A percentile compares a stretch with the other conserved stretches of the same genome.
phyloP scores from a whole-genome alignment of 306 rosid species.

The Castanea mollissima region DNA sequence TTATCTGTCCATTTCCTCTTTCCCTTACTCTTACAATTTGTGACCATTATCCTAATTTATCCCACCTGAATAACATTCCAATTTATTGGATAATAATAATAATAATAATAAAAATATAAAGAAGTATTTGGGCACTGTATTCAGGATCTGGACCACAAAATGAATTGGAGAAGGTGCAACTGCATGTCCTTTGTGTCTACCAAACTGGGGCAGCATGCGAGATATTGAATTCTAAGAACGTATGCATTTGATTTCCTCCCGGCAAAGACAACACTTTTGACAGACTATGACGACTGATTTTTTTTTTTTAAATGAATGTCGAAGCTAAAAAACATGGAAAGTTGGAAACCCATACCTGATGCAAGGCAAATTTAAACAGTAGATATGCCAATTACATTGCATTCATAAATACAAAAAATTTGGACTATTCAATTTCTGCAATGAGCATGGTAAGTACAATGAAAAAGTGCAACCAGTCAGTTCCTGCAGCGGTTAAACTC shows the following conservation, averaged over 20 bases:
- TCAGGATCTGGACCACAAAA: neutral
- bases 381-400: too few relatives aligned
- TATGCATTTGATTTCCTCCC: too few relatives aligned
- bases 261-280: conserved; percentile 7
- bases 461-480: too few relatives aligned
- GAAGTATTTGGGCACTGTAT: neutral
- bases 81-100: neutral
- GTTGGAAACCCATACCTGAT: conserved; percentile 55
- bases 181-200: neutral
- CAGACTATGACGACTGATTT: neutral
- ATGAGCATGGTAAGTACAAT: too few relatives aligned
- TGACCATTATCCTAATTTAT: neutral
- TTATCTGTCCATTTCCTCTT: neutral
- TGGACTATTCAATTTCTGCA: too few relatives aligned
- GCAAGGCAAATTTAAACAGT: conserved; percentile 41
- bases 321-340: conserved; percentile 12
- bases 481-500: too few relatives aligned
- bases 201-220: neutral
- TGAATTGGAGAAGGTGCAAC: neutral
- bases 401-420: too few relatives aligned
- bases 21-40: neutral
- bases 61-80: neutral
- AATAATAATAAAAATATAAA: neutral
- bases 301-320: neutral
- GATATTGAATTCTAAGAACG: neutral